Conservation (phyloP, 2,329 filamentous ascomycete species). For the Aspergillus sojae region DNA sequence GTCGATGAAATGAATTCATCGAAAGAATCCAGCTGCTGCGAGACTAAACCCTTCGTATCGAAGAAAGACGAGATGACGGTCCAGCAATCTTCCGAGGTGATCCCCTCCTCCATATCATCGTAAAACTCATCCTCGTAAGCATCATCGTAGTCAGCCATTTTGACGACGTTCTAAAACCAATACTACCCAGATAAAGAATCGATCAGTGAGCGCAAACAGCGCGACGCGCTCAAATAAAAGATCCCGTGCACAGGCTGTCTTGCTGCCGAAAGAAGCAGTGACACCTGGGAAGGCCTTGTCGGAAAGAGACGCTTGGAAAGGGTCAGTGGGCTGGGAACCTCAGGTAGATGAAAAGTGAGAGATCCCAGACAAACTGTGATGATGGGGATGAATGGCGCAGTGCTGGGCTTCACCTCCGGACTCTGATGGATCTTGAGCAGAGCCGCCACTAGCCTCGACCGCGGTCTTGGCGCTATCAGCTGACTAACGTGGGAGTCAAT, state of each 20-base stretch:
- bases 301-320: constrained; percentile 2
- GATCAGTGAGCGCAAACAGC: constrained; percentile 27
- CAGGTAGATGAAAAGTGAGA: constrained; percentile 29
- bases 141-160: constrained; percentile 61
- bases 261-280: constrained; percentile 15
- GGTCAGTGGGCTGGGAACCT: constrained; percentile 26
- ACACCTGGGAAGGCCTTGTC: constrained; percentile 5
- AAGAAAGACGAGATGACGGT: constrained; percentile 97
- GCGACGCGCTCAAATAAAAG: constrained; percentile 29
- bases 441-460: constrained; percentile 35
- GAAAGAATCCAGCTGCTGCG: constrained; percentile 97
- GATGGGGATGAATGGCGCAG: constrained; percentile 27
- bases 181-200: constrained; percentile 5
- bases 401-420: constrained; percentile 25
- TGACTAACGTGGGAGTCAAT: constrained; percentile 9
- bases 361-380: constrained; percentile 28
- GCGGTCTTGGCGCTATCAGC: constrained; percentile 23
- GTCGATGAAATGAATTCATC: constrained; percentile 95
- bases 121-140: constrained; percentile 72
- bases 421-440: constrained; percentile 36
- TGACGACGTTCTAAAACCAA: constrained; percentile 24
- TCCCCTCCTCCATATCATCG: constrained; percentile 68
- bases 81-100: constrained; percentile 98
- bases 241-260: constrained; percentile 19
- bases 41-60: constrained; percentile 91